Conservation (phyloP, 1,284 basidiomycete species). For the Vanrija sp. region DNA sequence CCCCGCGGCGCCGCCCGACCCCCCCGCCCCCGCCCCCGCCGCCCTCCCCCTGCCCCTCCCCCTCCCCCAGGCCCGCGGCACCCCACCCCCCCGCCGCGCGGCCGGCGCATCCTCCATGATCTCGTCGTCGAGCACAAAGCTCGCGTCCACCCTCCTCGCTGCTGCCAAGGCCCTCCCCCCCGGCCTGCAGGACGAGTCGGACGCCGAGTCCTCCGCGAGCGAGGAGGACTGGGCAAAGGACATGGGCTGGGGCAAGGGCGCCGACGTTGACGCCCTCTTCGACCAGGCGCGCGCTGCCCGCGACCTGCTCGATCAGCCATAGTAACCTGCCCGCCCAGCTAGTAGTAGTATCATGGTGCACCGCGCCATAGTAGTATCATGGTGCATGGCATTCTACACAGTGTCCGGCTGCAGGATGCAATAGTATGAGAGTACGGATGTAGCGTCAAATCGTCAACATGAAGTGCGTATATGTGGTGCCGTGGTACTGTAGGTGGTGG, state of each 20-base stretch:
- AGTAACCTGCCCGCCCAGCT: no score
- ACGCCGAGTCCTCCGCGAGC: constrained; percentile 12
- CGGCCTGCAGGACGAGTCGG: constrained; percentile 4
- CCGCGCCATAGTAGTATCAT: no score
- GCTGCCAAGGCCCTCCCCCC: constrained; percentile 10
- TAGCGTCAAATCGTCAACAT: no score
- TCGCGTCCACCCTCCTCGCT: constrained; percentile 15
- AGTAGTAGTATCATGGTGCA: no score
- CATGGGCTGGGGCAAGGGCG: constrained; percentile 25
- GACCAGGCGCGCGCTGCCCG: constrained; percentile 17
- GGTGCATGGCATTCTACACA: no score
- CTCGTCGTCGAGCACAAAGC: constrained; percentile 9
- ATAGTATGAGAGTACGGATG: no score
- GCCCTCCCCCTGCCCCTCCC: background rate
- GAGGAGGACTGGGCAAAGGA: constrained; percentile 28
- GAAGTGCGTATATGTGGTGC: no score
- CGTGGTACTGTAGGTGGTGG: no score
- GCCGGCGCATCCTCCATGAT: constrained; percentile 5
- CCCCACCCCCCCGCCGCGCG: background rate
- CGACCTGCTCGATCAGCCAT: constrained; percentile 1
- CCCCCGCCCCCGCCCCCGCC: background rate
- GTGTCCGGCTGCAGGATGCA: no score
- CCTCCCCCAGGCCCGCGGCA: background rate
- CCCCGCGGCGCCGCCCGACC: constrained; percentile 1
- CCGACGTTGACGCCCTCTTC: constrained; percentile 23